Evolutionary conservation across 1,284 basidiomycete species (phyloP), one percentile per base, ranked within the genome.

Genomic region (Trichosporon asahii): DNA sequence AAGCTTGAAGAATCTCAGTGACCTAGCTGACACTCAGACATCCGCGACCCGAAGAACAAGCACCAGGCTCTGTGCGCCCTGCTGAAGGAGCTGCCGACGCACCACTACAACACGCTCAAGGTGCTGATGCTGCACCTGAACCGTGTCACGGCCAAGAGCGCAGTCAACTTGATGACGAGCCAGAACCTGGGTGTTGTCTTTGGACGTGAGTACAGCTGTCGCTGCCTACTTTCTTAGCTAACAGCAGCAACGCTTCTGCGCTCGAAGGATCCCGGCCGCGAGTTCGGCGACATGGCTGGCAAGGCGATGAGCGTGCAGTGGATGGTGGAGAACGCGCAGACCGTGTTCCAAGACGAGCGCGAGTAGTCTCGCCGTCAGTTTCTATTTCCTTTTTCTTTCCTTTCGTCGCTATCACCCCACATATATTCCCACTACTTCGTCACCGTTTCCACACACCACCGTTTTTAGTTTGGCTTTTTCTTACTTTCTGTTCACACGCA

Each of bases 181-280:
- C 88, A 94, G 73, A 99, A 99, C 78, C 85, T 99, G 23, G 97
- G 97, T n/a, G 94, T 98, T n/a, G 95, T 99, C 55, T 98, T 99
- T 85, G 97, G 97, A 75, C 96, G 95, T 98, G 83, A 85, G 94
- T 90, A 11, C 21, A 29, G n/a, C 37, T 27, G 6, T 7, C 21
- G 4, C 27, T 8, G 5, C 15, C 31, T 25, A 4, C 53, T 14
- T 15, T 12, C 12, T n/a, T 11, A 12, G 44, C 68, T 67, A 11
- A 65, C 57, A 14, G 2, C 77, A 97, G 94, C 96, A 7, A 99
- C 96, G 0, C 86, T 98, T 25, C 93, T 98, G 89, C 89, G 93
- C 72, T 96, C 94, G 1, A 87, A 88, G 37, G 91, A 96, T 79
- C 90, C 92, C 5, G 87, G 88, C 46, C 89, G 92, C 40, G 96